These are phyloP conservation scores for Acacia confusa DNA, from an alignment of 306 rosid genomes.

Conservation along the genomic window DNA sequence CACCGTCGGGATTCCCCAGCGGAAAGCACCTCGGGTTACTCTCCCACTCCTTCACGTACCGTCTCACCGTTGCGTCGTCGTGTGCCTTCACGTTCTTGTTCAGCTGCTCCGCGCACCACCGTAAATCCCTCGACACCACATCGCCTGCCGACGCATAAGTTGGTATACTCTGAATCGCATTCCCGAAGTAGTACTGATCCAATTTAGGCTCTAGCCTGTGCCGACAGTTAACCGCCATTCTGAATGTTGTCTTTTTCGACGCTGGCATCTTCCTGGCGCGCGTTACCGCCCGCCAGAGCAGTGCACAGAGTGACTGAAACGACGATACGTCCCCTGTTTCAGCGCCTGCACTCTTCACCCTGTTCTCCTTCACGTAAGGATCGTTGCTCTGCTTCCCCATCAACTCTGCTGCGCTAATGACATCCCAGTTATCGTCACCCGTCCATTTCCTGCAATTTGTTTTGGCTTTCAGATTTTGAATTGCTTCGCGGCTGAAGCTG, in stretches of 20 bases:
- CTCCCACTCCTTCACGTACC: conserved; percentile 68
- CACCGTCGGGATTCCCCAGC: conserved; percentile 80
- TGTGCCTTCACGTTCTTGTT: conserved; percentile 62
- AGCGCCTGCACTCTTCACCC: not conserved
- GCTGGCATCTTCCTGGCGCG: conserved; percentile 63
- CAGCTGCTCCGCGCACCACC: conserved; percentile 79
- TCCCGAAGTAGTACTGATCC: conserved; percentile 66
- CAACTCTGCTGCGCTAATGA: conserved; percentile 38
- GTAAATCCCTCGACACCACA: conserved; percentile 46
- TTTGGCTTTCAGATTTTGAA: conserved; percentile 53
- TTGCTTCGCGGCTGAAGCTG: conserved; percentile 59
- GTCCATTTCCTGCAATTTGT: conserved; percentile 29
- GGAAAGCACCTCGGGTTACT: conserved; percentile 59
- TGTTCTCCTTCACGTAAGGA: conserved; percentile 16
- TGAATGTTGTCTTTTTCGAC: conserved; percentile 59
- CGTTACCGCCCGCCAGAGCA: conserved; percentile 71
- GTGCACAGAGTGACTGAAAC: conserved; percentile 72
- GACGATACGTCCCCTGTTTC: conserved; percentile 60
- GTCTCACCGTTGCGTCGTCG: conserved; percentile 55
- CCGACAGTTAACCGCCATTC: conserved; percentile 81
- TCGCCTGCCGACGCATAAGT: conserved; percentile 50
- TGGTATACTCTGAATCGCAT: conserved; percentile 75
- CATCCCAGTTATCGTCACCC: not conserved
- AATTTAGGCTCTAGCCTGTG: conserved; percentile 70
- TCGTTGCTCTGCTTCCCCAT: conserved; percentile 58